A percentile compares a stretch with the other conserved stretches of the same genome.
These are phyloP conservation scores for Kurtzmaniella cleridarum DNA, from an alignment of 805 yeast genomes.

Conservation along the genomic window DNA sequence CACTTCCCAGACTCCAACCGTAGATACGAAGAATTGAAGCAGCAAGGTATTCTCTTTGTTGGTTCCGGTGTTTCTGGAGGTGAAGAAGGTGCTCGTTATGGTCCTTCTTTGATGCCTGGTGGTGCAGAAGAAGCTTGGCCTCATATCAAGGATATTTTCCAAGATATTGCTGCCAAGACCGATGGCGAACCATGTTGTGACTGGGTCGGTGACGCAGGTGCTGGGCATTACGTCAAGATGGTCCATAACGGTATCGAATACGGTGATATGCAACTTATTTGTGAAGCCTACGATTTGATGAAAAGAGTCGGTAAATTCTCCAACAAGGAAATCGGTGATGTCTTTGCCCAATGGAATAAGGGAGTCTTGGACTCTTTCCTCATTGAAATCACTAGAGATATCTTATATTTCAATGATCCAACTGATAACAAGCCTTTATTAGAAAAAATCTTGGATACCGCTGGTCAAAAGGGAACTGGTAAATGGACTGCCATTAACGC, in stretches of 20 bases:
- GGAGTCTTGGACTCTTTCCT: conserved; percentile 97
- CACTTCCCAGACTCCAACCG: conserved; percentile 99
- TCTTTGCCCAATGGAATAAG: conserved; percentile 88
- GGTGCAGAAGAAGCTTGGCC: conserved; percentile 99
- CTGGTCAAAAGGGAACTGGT: conserved; percentile 99
- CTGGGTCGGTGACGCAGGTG: conserved; percentile 99
- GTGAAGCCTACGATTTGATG: conserved; percentile 95
- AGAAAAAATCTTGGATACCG: conserved; percentile 93
- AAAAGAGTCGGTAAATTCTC: conserved; percentile 89
- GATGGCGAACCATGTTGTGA: conserved; percentile 99
- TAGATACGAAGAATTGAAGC: conserved; percentile 84
- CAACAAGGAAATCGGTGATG: conserved; percentile 90
- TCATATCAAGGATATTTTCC: conserved; percentile 93
- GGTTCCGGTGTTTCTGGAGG: conserved; percentile 99
- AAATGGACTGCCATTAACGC: conserved; percentile 99
- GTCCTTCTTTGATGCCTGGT: conserved; percentile 99
- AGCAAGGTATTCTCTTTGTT: conserved; percentile 84
- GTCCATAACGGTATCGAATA: conserved; percentile 99
- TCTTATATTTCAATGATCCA: conserved; percentile 78
- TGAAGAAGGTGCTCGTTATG: conserved; percentile 99
- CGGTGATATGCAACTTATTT: conserved; percentile 99
- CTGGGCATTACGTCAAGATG: conserved; percentile 99
- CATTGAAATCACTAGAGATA: conserved; percentile 94
- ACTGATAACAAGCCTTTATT: conserved; percentile 88
- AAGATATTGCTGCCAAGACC: conserved; percentile 89